Percentiles rank a stretch among this genome's conserved stretches.
These are phyloP conservation scores for Aspergillus oerlinghausenensis DNA, from an alignment of 2,329 filamentous ascomycete species.

Conservation along the genomic window DNA sequence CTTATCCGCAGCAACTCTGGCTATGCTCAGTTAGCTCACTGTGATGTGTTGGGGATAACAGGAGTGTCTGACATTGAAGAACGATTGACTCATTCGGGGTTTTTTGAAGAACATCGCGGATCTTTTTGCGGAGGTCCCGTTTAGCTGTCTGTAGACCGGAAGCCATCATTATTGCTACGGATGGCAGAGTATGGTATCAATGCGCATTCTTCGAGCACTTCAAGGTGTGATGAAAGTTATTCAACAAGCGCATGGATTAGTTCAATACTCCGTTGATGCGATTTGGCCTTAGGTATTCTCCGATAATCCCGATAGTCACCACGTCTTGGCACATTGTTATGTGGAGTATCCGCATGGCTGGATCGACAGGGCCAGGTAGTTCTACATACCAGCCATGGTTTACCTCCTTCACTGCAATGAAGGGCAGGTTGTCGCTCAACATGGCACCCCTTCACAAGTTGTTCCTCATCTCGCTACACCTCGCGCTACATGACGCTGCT, in stretches of 20 bases:
- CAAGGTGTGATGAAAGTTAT: neutral
- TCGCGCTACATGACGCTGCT: slow-evolving; percentile 5
- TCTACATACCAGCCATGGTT: slow-evolving; percentile 5
- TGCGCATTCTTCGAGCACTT: neutral
- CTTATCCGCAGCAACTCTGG: slow-evolving; percentile 58
- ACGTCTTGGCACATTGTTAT: slow-evolving; percentile 13
- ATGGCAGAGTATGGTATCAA: neutral
- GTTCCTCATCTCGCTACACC: neutral
- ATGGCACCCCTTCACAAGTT: slow-evolving; percentile 2
- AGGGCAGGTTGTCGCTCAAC: neutral
- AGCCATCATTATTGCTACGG: slow-evolving; percentile 42
- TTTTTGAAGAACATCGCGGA: slow-evolving; percentile 62
- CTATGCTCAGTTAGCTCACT: slow-evolving; percentile 43
- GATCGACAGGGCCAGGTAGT: neutral
- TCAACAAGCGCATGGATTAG: neutral
- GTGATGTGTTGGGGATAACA: neutral
- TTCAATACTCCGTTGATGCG: neutral
- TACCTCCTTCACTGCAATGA: slow-evolving; percentile 8
- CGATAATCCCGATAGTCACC: neutral
- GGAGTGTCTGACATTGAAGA: slow-evolving; percentile 59
- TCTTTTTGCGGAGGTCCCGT: slow-evolving; percentile 65
- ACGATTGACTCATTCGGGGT: slow-evolving; percentile 60
- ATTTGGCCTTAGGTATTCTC: neutral
- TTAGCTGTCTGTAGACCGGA: slow-evolving; percentile 62
- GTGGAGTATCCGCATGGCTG: slow-evolving; percentile 8